Conservation (phyloP, 805 yeast genomes). For the Cyberlindnera xishuangbannaensis region DNA sequence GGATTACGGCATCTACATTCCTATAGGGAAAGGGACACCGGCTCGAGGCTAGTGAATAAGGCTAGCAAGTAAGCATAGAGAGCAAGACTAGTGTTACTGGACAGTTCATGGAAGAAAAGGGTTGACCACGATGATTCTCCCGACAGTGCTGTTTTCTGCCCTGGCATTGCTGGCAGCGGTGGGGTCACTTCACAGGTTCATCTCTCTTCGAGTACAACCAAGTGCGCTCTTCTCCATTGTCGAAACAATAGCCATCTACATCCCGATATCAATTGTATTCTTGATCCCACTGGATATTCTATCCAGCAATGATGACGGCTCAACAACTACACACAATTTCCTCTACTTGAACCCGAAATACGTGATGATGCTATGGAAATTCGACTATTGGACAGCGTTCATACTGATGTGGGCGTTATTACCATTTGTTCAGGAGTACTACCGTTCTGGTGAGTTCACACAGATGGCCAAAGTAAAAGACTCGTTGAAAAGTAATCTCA, state of each 20-base stretch:
- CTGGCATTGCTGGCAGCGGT: slow-evolving; percentile 18
- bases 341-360: slow-evolving; percentile 43
- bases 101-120: too few species aligned
- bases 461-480: slow-evolving; percentile 43
- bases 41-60: too few species aligned
- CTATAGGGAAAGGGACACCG: too few species aligned
- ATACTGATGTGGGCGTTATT: slow-evolving; percentile 70
- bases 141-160: slow-evolving; percentile 17
- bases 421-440: slow-evolving; percentile 70
- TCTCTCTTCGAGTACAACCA: slow-evolving; percentile 17
- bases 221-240: slow-evolving; percentile 17
- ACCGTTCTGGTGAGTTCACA: slow-evolving; percentile 61
- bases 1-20: too few species aligned
- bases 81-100: too few species aligned
- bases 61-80: too few species aligned
- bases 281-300: slow-evolving; percentile 72
- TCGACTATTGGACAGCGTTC: slow-evolving; percentile 77
- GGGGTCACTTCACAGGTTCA: slow-evolving; percentile 18
- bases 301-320: slow-evolving; percentile 33
- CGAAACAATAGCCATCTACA: slow-evolving; percentile 52
- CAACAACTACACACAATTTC: slow-evolving; percentile 24
- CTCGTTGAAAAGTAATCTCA: slow-evolving; percentile 50
- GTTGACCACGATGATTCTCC: slow-evolving; percentile 14
- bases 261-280: slow-evolving; percentile 71
- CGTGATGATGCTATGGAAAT: slow-evolving; percentile 60